phyloP scores from a whole-genome alignment of 768 basidiomycete species.

The Tulasnella calospora region DNA sequence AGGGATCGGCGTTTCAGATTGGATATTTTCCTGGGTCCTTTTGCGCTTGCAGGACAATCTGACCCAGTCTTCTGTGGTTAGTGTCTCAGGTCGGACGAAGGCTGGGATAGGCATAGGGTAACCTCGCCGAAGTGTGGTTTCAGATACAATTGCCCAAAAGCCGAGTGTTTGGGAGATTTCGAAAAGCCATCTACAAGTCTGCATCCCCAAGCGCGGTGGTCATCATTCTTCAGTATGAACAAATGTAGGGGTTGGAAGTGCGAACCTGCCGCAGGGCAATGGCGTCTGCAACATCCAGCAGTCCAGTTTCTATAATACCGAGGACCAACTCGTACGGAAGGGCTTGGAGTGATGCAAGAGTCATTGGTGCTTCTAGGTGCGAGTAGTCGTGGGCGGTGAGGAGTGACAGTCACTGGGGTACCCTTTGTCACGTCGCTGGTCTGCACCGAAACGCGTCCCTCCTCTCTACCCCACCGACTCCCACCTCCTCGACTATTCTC shows the following conservation, averaged over 20 bases:
- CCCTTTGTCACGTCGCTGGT: neutral
- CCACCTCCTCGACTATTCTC: neutral
- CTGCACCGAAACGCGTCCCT: neutral
- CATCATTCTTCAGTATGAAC: neutral
- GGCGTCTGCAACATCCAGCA: neutral
- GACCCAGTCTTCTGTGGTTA: neutral
- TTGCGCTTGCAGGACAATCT: neutral
- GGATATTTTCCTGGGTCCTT: neutral
- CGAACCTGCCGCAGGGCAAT: neutral
- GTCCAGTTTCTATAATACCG: neutral
- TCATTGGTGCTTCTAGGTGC: neutral
- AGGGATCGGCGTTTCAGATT: neutral
- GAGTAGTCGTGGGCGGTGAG: neutral
- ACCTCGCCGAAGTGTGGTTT: neutral
- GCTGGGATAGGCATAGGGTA: neutral
- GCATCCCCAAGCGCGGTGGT: neutral
- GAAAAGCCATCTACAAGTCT: neutral
- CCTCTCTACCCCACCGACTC: neutral
- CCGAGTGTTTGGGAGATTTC: neutral
- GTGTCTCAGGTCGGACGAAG: neutral
- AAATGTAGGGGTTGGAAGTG: neutral
- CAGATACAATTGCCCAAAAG: neutral
- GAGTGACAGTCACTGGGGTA: neutral
- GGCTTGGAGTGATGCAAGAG: neutral
- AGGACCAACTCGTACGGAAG: neutral